Evolutionary conservation across 202 grass and related monocot genomes (phyloP).

Genomic region (Sporobolus alterniflorus): DNA sequence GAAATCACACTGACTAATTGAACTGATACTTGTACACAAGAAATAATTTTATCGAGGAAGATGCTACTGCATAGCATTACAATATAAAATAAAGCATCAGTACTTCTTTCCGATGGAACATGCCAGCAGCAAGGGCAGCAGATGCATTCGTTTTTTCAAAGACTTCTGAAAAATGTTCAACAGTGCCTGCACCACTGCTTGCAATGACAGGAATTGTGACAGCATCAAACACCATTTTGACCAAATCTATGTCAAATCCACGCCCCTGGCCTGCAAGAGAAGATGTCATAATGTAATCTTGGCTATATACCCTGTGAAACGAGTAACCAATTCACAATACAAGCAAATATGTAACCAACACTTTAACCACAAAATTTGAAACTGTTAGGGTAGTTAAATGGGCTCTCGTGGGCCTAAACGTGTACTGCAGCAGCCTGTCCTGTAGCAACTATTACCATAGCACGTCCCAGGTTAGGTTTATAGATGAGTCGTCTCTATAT

Average conservation of each 20-base stretch:
- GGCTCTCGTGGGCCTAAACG: too few relatives aligned
- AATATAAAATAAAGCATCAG: slow-evolving; percentile 4
- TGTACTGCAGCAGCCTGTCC: too few relatives aligned
- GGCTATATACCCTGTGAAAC: not conserved
- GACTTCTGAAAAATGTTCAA: slow-evolving; percentile 88
- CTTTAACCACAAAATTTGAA: not conserved
- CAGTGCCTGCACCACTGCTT: slow-evolving; percentile 82
- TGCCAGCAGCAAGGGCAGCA: slow-evolving; percentile 93
- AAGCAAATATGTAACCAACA: not conserved
- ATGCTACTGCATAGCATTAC: not conserved
- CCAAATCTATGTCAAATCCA: slow-evolving; percentile 95
- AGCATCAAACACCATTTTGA: slow-evolving; percentile 90
- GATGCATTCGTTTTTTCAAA: slow-evolving; percentile 94
- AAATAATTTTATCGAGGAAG: not conserved
- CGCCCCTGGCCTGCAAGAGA: slow-evolving; percentile 81
- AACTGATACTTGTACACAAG: slow-evolving; percentile 10
- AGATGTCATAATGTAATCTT: slow-evolving; percentile 16
- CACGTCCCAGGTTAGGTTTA: too few relatives aligned
- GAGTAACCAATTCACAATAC: slow-evolving; percentile 1
- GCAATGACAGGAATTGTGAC: slow-evolving; percentile 96
- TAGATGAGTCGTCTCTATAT: too few relatives aligned
- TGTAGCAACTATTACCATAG: too few relatives aligned
- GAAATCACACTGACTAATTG: not conserved
- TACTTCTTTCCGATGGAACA: slow-evolving; percentile 99
- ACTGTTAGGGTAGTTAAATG: too few relatives aligned